Conservation (phyloP, 495 filamentous ascomycete genomes). For the Acidomyces sp. region DNA sequence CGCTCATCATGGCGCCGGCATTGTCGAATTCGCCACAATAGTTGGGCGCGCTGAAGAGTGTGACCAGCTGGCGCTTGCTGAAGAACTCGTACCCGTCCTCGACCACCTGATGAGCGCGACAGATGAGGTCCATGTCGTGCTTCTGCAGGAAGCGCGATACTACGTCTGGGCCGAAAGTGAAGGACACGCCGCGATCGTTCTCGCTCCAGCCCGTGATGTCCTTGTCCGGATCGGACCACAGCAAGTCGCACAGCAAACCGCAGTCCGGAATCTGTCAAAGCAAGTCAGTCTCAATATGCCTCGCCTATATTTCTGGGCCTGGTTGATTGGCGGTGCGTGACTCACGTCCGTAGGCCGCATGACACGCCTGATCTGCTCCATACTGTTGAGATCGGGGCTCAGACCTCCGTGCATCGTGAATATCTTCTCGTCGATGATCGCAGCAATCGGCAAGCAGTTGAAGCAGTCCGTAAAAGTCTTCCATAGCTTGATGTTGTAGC, state of each 20-base stretch:
- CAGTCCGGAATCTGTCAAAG: slow-evolving; percentile 81
- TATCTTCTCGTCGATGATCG: slow-evolving; percentile 99
- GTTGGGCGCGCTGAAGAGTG: slow-evolving; percentile 95
- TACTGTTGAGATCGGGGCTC: slow-evolving; percentile 95
- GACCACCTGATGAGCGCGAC: slow-evolving; percentile 96
- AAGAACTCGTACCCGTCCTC: slow-evolving; percentile 99
- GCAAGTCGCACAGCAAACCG: slow-evolving; percentile 88
- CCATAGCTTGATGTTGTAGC: slow-evolving; percentile 99
- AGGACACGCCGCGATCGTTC: slow-evolving; percentile 95
- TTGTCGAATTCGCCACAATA: slow-evolving; percentile 99
- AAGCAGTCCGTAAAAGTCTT: slow-evolving; percentile 99
- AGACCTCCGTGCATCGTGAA: slow-evolving; percentile 99
- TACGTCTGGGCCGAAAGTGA: slow-evolving; percentile 98
- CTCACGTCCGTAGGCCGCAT: slow-evolving; percentile 98
- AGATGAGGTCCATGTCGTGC: slow-evolving; percentile 99
- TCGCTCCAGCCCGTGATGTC: slow-evolving; percentile 99
- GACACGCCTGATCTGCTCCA: slow-evolving; percentile 98
- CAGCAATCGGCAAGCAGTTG: slow-evolving; percentile 98
- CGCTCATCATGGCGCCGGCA: slow-evolving; percentile 98
- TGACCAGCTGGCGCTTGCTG: slow-evolving; percentile 94
- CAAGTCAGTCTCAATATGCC: background rate
- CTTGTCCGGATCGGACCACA: slow-evolving; percentile 99
- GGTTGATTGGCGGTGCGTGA: slow-evolving; percentile 8
- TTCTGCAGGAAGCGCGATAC: slow-evolving; percentile 98
- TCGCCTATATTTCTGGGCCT: no score